Percentiles rank a stretch among this genome's conserved stretches.
These are phyloP conservation scores for Umbilicus rupestris DNA, from an alignment of 164 flowering plant genomes.

Conservation along the genomic window DNA sequence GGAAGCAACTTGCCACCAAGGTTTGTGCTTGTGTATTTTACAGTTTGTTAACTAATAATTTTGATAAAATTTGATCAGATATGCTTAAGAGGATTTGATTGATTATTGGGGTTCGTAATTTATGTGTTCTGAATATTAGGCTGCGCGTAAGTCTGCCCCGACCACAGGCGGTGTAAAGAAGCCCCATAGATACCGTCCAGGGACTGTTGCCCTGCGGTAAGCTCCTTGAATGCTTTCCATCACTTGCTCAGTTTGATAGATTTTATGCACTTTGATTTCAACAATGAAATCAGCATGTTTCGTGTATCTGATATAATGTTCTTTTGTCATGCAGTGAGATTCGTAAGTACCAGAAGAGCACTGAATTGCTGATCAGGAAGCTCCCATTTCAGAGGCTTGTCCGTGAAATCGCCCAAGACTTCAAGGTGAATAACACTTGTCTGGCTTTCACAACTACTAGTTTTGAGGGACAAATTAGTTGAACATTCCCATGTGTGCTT, in stretches of 20 bases:
- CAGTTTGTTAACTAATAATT: no score
- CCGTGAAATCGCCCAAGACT: slow-evolving; percentile 82
- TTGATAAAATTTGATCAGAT: no score
- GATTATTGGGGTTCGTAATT: neutral
- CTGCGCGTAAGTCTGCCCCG: slow-evolving; percentile 89
- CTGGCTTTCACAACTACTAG: neutral
- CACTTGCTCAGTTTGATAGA: no score
- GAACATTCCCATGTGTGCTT: no score
- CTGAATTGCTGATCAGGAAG: slow-evolving; percentile 76
- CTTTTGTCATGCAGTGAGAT: slow-evolving; percentile 39
- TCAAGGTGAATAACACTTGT: slow-evolving; percentile 35
- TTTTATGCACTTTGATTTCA: no score
- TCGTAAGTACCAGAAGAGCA: slow-evolving; percentile 80
- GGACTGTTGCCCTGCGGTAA: slow-evolving; percentile 86
- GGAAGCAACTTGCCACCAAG: slow-evolving; percentile 89
- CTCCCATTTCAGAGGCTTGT: slow-evolving; percentile 87
- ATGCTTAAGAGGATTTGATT: neutral
- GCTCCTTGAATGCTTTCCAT: neutral
- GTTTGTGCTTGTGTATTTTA: no score
- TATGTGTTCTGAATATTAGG: slow-evolving; percentile 19
- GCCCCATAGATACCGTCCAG: slow-evolving; percentile 89
- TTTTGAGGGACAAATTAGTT: no score
- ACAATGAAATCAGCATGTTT: neutral
- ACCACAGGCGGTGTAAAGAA: slow-evolving; percentile 95
- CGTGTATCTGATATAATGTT: neutral